Percentiles rank a stretch among this genome's conserved stretches.
These are phyloP conservation scores for Clitopilus passeckerianus DNA, from an alignment of 768 basidiomycete species.

Conservation along the genomic window DNA sequence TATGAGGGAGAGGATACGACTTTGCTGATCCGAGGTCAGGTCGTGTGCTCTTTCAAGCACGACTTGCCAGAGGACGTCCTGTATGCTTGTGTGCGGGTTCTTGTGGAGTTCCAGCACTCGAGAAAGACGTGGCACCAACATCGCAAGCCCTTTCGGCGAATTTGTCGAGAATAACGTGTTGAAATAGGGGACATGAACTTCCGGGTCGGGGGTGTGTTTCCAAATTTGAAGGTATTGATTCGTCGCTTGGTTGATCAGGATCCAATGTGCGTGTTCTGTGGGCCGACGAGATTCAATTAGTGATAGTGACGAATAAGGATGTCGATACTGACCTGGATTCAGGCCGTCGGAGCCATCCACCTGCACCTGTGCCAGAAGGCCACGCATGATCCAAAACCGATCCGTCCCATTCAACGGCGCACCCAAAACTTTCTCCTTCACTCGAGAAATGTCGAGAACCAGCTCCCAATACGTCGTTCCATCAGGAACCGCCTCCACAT, in stretches of 20 bases:
- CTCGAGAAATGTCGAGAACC: slow-evolving; percentile 35
- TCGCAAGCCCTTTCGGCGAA: slow-evolving; percentile 19
- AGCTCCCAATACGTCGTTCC: slow-evolving; percentile 43
- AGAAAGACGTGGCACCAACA: slow-evolving; percentile 31
- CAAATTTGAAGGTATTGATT: slow-evolving; percentile 35
- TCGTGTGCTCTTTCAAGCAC: slow-evolving; percentile 20
- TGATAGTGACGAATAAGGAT: background rate
- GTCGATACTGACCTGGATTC: background rate
- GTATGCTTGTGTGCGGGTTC: slow-evolving; percentile 27
- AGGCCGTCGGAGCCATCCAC: background rate
- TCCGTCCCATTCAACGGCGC: slow-evolving; percentile 36
- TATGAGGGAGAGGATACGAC: slow-evolving; percentile 27
- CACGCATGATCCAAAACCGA: slow-evolving; percentile 60
- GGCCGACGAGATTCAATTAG: background rate
- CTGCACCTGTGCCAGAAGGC: slow-evolving; percentile 25
- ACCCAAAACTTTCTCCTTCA: slow-evolving; percentile 32
- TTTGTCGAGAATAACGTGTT: slow-evolving; percentile 28
- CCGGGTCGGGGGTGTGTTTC: slow-evolving; percentile 27
- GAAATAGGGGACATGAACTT: slow-evolving; percentile 45
- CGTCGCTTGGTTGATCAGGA: slow-evolving; percentile 25
- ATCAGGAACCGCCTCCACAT: slow-evolving; percentile 12
- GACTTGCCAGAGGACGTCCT: slow-evolving; percentile 36
- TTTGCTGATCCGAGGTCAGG: slow-evolving; percentile 23
- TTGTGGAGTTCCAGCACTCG: slow-evolving; percentile 24
- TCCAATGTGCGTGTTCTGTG: slow-evolving; percentile 5